phyloP scores from a whole-genome alignment of 495 filamentous ascomycete genomes.

The Acidomyces sp. region DNA sequence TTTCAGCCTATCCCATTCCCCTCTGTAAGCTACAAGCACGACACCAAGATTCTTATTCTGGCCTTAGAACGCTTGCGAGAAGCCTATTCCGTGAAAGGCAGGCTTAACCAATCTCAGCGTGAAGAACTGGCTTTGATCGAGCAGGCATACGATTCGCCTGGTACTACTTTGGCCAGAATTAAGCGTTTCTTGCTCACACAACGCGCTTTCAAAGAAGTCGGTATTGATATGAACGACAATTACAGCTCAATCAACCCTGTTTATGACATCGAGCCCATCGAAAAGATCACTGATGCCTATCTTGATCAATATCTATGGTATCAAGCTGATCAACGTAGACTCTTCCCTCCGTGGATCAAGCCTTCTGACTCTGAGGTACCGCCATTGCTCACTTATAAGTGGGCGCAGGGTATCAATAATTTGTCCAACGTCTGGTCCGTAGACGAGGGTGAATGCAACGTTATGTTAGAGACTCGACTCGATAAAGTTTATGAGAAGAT shows the following conservation, averaged over 20 bases:
- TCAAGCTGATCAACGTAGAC: slow-evolving; percentile 92
- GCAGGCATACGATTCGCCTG: slow-evolving; percentile 96
- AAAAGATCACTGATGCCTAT: slow-evolving; percentile 99
- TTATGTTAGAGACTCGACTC: slow-evolving; percentile 96
- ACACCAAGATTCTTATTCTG: slow-evolving; percentile 97
- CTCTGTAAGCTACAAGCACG: slow-evolving; percentile 98
- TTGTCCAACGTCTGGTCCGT: slow-evolving; percentile 95
- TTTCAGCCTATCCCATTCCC: slow-evolving; percentile 99
- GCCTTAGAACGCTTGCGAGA: slow-evolving; percentile 89
- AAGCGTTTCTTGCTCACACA: slow-evolving; percentile 97
- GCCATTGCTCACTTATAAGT: slow-evolving; percentile 94
- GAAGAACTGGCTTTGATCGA: slow-evolving; percentile 96
- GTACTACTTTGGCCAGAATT: slow-evolving; percentile 89
- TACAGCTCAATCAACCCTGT: slow-evolving; percentile 98
- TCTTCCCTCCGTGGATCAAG: slow-evolving; percentile 99
- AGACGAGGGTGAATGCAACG: slow-evolving; percentile 90
- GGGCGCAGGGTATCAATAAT: slow-evolving; percentile 99
- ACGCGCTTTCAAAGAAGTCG: slow-evolving; percentile 97
- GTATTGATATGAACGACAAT: slow-evolving; percentile 99
- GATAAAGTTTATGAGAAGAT: slow-evolving; percentile 99
- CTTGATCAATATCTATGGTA: slow-evolving; percentile 99
- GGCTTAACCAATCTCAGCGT: slow-evolving; percentile 93
- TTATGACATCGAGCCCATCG: slow-evolving; percentile 97
- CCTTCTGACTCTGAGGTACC: slow-evolving; percentile 97
- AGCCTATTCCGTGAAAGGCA: slow-evolving; percentile 94